Base-by-base conservation (phyloP, 1,284 basidiomycete genomes). In the Trichosporon coremiiforme region DNA sequence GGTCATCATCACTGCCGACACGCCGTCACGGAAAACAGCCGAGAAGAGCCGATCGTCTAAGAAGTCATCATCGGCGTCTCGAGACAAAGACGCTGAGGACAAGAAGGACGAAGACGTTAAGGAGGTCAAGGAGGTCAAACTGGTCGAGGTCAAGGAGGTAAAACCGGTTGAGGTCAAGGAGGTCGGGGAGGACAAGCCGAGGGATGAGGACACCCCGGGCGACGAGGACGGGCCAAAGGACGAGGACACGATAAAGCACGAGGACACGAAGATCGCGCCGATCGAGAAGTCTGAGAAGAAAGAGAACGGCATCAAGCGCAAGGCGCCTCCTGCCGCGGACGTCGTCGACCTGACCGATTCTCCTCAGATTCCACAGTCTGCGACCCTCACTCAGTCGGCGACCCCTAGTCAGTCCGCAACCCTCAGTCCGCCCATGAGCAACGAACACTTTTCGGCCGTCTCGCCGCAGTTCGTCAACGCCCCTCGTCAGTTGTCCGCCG, bases 381-480 rank as follows among this genome's bases (percentile, higher is more conserved):
- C 62, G 13, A 31, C 45, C 10, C 62, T 64, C 6, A 63, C 33
- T 33, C 20, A 25, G 25, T 25, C 25, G 25, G 25, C 25, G 25
- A 25, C 25, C 25, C 25, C 25, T 25, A 25, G 25, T 25, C 36
- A 45, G 64, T 22, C 29, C 35, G 29, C 62, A 10, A 31, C 45
- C 10, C 62, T 64, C 6, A 63, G 45, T 33, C 20, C 53, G 62
- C 57, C 57, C 15, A 62, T 22, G 33, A 22, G 29, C 47, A 45
- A 36, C 4, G 41, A 50, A 13, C 22, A 33, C 35, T 47, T 63
- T 12, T 65, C 64, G 10, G 20, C 64, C 9, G 60, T 45, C 20
- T 68, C 67, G 31, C 62, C 67, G 8, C 67, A 68, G 35, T 63
- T 68, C 33, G 67, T 68, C 33, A 68, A 63, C 22, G 67, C 67